Base-by-base conservation (phyloP, 805 yeast species). In the Metschnikowia amazonensis region DNA sequence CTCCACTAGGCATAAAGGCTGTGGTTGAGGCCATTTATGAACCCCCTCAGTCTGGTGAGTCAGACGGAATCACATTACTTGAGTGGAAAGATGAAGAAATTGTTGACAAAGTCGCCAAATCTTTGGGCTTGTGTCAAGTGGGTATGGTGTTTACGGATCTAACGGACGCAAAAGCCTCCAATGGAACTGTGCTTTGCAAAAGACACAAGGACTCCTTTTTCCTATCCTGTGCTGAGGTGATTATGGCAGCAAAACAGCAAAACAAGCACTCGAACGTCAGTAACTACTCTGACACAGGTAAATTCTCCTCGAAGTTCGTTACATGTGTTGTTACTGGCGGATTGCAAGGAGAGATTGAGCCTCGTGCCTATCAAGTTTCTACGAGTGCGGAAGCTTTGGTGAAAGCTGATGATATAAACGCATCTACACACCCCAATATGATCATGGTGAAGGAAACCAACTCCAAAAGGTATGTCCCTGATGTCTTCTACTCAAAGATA, bases 261-360 rank as follows among this genome's bases (percentile, higher is more conserved):
- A 60, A 74, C 16, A 67, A 69, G 48, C 72, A 79, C 57, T 86
- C 89, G 16, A 85, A 83, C 60, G 59, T 67, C 14, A 75, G 87
- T 32, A 80, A 79, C 55, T 84, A 81, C 75, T 75, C 86, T 23
- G 79, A 75, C 24, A 64, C 76, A 8, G 87, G 89, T 2, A 56
- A 60, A 23, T 94, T 79, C 62, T 86, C 96, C 13, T 89, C 97
- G 7, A 88, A 89, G 60, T 94, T 89, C 62, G 92, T 90, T 16
- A 92, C 98, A 0, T 90, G 97, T 67, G 92, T 89, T 18, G 75
- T 94, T 2, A 80, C 95, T 1, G 99, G 99, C n/a, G 95, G 95
- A 52, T 60, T 75, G 11, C 67, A 80, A 40, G 94, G 95, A 18
- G 96, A 92, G 50, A 92, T 94, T 59, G 99, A 92, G 59, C 86